Base-by-base conservation (phyloP, 2,329 filamentous ascomycete species). In the Ceratocystis colombiana region DNA sequence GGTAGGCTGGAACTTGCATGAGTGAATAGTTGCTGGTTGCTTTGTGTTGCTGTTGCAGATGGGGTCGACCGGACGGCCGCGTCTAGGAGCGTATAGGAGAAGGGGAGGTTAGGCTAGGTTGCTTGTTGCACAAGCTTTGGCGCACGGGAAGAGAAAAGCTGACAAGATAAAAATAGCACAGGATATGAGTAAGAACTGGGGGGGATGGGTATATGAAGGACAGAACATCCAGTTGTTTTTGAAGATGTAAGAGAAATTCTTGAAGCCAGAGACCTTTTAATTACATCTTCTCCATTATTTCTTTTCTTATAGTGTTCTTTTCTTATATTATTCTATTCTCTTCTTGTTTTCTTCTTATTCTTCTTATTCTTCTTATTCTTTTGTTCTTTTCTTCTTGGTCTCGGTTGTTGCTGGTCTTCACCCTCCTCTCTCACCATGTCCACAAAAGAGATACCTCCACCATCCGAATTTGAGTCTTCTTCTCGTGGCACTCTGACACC, bases 391-490 rank as follows among this genome's bases (percentile, higher is more conserved):
- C 37, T 33, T 55, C 12, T 64, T 10, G 30, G 37, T 30, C 28
- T 61, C 44, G 44, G 55, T 53, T 37, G 55, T 55, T 48, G 57
- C 64, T 61, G 53, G 57, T 65, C 64, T 55, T 33, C 48, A 61
- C 53, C 37, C 30, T 4, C 44, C 53, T 28, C 15, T 12, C 53
- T 25, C 55, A 61, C 20, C 48, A 69, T 69, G 68, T 65, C 68
- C 30, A 70, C 71, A 48, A 80, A 81, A 71, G 73, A 76, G 66
- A 70, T 74, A 50, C 76, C 77, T 45, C 53, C 57, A 20, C 71
- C 76, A 62, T 80, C 80, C 67, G 78, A 80, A 69, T 80, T 80
- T 68, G 79, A 83, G 72, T 73, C 77, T 67, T 74, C 77, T 33
- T 74, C 74, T 37, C 76, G 79, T 69, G 64, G 68, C n/a, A 73